phyloP scores from a whole-genome alignment of 495 filamentous ascomycete species.

The Aspergillus affinis region DNA sequence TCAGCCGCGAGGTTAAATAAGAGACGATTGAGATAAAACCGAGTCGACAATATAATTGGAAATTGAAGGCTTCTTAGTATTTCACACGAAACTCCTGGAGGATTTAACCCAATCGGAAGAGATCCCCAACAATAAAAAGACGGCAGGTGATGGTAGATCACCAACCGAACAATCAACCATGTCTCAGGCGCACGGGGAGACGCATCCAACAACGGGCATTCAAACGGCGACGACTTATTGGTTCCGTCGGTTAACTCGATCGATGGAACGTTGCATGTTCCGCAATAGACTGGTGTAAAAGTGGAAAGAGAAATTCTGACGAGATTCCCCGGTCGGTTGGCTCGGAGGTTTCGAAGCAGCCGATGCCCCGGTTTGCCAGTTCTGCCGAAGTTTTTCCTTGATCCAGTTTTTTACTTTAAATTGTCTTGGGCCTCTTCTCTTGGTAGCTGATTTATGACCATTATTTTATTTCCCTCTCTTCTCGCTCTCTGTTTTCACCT shows the following conservation, averaged over 20 bases:
- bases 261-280: too few species aligned
- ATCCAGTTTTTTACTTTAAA: background rate
- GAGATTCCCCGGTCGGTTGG: background rate
- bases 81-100: too few species aligned
- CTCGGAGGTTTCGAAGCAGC: background rate
- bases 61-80: too few species aligned
- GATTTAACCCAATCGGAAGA: too few species aligned
- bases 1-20: too few species aligned
- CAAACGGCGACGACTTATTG: background rate
- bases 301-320: background rate
- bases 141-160: background rate
- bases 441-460: background rate
- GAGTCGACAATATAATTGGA: too few species aligned
- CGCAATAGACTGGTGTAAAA: too few species aligned
- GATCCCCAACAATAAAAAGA: too few species aligned
- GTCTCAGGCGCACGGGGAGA: background rate
- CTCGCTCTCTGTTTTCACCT: background rate
- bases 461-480: background rate
- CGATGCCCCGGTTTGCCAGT: background rate
- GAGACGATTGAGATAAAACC: too few species aligned
- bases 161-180: background rate
- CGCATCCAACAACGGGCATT: background rate
- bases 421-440: background rate
- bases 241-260: too few species aligned
- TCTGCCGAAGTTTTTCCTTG: background rate